Conservation (phyloP, 2,329 filamentous ascomycete genomes). For the Colletotrichum orbiculare region DNA sequence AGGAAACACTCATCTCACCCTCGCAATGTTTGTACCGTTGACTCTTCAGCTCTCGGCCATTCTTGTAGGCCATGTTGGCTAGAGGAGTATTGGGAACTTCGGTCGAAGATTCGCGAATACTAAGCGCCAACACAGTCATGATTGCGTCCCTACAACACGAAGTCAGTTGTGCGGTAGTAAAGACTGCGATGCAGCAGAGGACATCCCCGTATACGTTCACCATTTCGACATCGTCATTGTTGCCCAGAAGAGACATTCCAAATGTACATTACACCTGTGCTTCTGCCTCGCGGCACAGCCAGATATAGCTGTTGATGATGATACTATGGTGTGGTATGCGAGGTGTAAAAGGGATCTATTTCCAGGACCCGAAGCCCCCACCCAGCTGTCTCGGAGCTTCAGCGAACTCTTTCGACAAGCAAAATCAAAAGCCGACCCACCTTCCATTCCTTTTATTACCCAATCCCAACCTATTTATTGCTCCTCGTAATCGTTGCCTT, state of each 20-base stretch:
- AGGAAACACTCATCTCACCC: no score
- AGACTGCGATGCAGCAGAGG: no score
- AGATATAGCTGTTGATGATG: slow-evolving; percentile 37
- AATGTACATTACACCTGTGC: slow-evolving; percentile 33
- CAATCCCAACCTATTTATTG: slow-evolving; percentile 19
- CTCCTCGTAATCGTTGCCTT: slow-evolving; percentile 2
- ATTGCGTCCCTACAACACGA: no score
- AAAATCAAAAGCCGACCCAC: slow-evolving; percentile 7
- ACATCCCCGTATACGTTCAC: no score
- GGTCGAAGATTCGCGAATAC: no score
- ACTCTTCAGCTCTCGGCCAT: no score
- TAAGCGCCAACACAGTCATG: no score
- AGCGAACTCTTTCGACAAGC: not conserved
- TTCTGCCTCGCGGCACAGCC: slow-evolving; percentile 21
- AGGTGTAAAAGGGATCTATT: slow-evolving; percentile 31
- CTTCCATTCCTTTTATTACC: slow-evolving; percentile 30
- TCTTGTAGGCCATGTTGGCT: no score
- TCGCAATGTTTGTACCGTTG: no score
- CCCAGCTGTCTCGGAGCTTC: slow-evolving; percentile 13
- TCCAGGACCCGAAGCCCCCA: slow-evolving; percentile 25
- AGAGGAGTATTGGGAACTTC: no score
- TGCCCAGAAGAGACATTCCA: not conserved
- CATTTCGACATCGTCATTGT: no score
- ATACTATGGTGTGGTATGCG: slow-evolving; percentile 27
- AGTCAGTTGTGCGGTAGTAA: no score